Conservation (phyloP, 2,329 filamentous ascomycete genomes). For the Alternaria ventricosa region DNA sequence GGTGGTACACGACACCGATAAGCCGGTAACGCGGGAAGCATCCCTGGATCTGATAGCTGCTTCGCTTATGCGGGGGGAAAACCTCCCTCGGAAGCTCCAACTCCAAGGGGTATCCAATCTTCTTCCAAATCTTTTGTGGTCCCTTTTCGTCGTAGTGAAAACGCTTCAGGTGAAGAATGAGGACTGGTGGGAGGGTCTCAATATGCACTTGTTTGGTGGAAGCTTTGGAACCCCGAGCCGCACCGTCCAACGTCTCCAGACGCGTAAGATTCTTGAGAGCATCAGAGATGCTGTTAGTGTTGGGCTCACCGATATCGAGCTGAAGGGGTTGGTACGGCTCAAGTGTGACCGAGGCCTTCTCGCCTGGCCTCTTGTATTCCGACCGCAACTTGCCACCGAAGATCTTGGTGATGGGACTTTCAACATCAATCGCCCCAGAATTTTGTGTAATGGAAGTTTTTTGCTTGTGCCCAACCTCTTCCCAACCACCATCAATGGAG, state of each 20-base stretch:
- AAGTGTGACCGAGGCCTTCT: conserved; percentile 88
- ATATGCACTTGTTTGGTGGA: conserved; percentile 96
- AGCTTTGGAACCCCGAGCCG: conserved; percentile 75
- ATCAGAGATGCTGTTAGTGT: conserved; percentile 90
- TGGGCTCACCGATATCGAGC: conserved; percentile 86
- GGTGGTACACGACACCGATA: conserved; percentile 92
- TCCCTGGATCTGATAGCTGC: conserved; percentile 68
- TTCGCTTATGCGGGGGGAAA: conserved; percentile 77
- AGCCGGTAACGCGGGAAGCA: conserved; percentile 83
- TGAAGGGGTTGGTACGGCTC: conserved; percentile 95
- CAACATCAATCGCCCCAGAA: conserved; percentile 73
- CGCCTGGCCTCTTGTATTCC: conserved; percentile 83
- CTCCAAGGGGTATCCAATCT: conserved; percentile 92
- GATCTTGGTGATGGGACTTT: conserved; percentile 89
- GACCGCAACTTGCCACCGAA: conserved; percentile 92
- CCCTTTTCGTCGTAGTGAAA: conserved; percentile 94
- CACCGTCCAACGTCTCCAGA: conserved; percentile 82
- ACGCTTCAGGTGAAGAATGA: conserved; percentile 94
- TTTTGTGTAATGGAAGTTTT: conserved; percentile 85
- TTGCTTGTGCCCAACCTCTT: conserved; percentile 93
- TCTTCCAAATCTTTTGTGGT: conserved; percentile 98
- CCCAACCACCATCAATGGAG: conserved; percentile 74
- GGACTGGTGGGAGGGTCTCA: conserved; percentile 85
- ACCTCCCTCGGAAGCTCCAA: conserved; percentile 92
- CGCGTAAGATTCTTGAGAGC: conserved; percentile 84